A percentile compares a stretch with the other conserved stretches of the same genome.
These are phyloP conservation scores for Tuber indicum DNA, from an alignment of 495 filamentous ascomycete species.

Conservation along the genomic window DNA sequence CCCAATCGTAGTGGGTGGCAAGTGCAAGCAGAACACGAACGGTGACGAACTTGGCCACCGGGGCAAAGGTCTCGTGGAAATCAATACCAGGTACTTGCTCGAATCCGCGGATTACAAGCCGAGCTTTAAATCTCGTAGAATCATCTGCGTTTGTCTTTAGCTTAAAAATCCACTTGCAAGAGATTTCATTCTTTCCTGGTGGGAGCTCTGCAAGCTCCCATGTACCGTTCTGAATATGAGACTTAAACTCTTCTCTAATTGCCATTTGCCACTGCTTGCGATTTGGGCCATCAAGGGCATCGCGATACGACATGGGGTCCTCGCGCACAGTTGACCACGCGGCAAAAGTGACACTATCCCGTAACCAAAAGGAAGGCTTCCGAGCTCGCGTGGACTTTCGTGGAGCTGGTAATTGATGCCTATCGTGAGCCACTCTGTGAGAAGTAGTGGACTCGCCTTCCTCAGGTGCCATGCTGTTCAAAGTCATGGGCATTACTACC, in stretches of 20 bases:
- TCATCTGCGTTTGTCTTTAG: not conserved
- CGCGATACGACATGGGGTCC: not conserved
- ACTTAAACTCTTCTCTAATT: not conserved
- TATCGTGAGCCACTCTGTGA: not conserved
- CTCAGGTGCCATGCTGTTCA: not conserved
- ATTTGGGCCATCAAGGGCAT: not conserved
- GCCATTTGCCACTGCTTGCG: not conserved
- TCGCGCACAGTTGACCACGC: not conserved
- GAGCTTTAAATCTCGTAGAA: not conserved
- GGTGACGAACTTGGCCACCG: not conserved
- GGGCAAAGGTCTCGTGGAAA: not conserved
- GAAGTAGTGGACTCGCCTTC: not conserved
- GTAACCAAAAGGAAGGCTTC: not conserved
- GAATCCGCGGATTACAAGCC: not conserved
- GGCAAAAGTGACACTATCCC: not conserved
- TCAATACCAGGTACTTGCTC: not conserved
- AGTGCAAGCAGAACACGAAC: not conserved
- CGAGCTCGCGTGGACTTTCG: not conserved
- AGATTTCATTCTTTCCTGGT: not conserved
- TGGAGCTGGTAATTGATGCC: not conserved
- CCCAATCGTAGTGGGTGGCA: too few species aligned
- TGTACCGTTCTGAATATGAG: not conserved
- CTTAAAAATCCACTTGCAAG: not conserved
- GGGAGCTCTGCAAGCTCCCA: not conserved
- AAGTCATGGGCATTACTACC: not conserved